Conservation (phyloP, 768 basidiomycete species). For the Pleurotus pulmonarius region DNA sequence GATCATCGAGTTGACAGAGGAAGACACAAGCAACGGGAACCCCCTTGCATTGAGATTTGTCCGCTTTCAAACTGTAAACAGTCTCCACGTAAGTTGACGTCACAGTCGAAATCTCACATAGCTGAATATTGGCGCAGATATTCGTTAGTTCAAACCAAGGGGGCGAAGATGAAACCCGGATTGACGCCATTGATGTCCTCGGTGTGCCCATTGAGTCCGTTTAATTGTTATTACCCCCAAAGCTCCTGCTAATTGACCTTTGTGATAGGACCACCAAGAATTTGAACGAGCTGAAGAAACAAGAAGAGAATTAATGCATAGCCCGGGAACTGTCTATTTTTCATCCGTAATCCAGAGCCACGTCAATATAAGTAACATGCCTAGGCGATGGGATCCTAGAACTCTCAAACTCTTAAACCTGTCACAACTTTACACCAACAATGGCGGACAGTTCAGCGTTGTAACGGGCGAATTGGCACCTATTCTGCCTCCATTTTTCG, state of each 20-base stretch:
- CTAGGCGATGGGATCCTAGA: too few relatives aligned
- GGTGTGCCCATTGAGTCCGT: constrained; percentile 59
- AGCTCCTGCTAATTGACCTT: background rate
- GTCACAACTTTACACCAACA: too few relatives aligned
- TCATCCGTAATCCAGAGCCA: too few relatives aligned
- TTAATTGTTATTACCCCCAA: background rate
- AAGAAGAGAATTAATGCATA: constrained; percentile 15
- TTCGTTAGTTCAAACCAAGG: constrained; percentile 70
- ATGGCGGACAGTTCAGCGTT: too few relatives aligned
- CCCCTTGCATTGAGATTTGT: constrained; percentile 57
- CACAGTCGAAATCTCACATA: background rate
- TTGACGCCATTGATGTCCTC: constrained; percentile 64
- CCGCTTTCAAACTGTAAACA: constrained; percentile 66
- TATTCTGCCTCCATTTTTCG: too few relatives aligned
- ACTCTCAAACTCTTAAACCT: too few relatives aligned
- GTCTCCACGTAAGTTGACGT: constrained; percentile 50
- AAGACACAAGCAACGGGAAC: constrained; percentile 43
- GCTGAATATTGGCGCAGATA: constrained; percentile 35
- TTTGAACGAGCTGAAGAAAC: constrained; percentile 26
- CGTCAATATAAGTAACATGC: too few relatives aligned
- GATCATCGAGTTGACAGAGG: constrained; percentile 46
- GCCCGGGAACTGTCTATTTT: too few relatives aligned
- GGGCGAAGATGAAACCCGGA: constrained; percentile 57
- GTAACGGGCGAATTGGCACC: too few relatives aligned
- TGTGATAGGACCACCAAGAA: constrained; percentile 29